These are phyloP conservation scores for Scytalidium sp. DNA, from an alignment of 2,329 filamentous ascomycete genomes.

Conservation along the genomic window DNA sequence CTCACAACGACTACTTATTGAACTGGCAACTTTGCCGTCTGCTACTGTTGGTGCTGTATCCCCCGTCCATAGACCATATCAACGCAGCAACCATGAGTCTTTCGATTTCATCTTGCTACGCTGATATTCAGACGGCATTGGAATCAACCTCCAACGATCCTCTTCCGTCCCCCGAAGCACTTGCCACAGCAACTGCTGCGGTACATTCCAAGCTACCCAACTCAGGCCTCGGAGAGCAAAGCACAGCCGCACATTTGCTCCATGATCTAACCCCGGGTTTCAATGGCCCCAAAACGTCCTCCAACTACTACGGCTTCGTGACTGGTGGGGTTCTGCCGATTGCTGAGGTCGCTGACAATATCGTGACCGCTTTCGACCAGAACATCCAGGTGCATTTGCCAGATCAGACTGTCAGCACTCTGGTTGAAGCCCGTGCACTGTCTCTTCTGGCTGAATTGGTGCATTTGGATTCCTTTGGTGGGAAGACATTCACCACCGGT, in stretches of 20 bases:
- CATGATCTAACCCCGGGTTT: conserved; percentile 40
- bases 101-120: conserved; percentile 21
- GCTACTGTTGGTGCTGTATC: too few species aligned
- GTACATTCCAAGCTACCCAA: conserved; percentile 34
- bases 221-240: conserved; percentile 39
- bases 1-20: too few species aligned
- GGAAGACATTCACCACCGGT: conserved; percentile 78
- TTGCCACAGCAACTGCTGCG: conserved; percentile 15
- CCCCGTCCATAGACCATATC: neutral
- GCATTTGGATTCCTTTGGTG: conserved; percentile 60
- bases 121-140: conserved; percentile 16
- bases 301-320: conserved; percentile 80
- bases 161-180: conserved; percentile 18
- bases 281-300: conserved; percentile 26
- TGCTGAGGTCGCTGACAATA: conserved; percentile 76
- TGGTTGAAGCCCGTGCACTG: conserved; percentile 72
- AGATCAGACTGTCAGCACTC: conserved; percentile 69
- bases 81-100: conserved; percentile 14
- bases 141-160: conserved; percentile 16
- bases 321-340: conserved; percentile 78
- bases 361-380: conserved; percentile 80
- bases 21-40: too few species aligned
- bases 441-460: conserved; percentile 67
- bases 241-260: conserved; percentile 39
- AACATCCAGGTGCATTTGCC: conserved; percentile 83